Base-by-base conservation (phyloP, 2,329 filamentous ascomycete species). In the Curvularia hawaiiensis region DNA sequence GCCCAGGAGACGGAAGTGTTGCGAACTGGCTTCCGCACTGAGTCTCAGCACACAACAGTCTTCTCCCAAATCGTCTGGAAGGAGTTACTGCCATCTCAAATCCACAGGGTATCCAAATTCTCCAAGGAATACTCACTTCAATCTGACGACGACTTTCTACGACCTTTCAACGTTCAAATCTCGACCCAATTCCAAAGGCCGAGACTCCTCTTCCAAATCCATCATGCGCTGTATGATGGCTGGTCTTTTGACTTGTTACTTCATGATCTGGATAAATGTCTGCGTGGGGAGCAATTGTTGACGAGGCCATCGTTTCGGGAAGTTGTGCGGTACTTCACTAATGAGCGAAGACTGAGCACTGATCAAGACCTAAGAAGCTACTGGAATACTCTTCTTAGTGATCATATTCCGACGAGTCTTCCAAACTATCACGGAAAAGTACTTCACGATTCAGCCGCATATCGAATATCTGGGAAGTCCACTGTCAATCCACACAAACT, bases 201-300 rank as follows among this genome's bases (percentile, higher is more conserved):
- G 49, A 69, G 4, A 54, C 61, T 47, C 31, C 64, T 78, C 4
- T 73, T 91, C 44, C 81, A 88, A 12, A 79, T 96, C 0, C 92
- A 96, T 70, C 93, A 97, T 75, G 87, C 91, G 0, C 73, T 96
- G 1, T 97, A 96, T 69, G 93, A 97, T 74, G 93, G 92, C n/a
- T 97, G 93, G 93, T 93, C 92, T 0, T 83, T 92, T 69, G 90
- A 97, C 50, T 79, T 94, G 30, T 75, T 96, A 0, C 70, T 91
- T 14, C 78, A 83, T 26, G 91, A 97, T 71, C 77, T 96, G 4
- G 80, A 83, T 4, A 68, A 67, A 0, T 63, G 89, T 1, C 67
- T 90, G 69, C 56, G 63, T 18, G 72, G 71, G 8, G 52, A 67
- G 2, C n/a, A 65, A 1, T 38, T 70, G 14, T 62, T 60, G 0